These are phyloP conservation scores for Leishmania turanica DNA, from an alignment of 208 protist genomes.

Conservation along the genomic window DNA sequence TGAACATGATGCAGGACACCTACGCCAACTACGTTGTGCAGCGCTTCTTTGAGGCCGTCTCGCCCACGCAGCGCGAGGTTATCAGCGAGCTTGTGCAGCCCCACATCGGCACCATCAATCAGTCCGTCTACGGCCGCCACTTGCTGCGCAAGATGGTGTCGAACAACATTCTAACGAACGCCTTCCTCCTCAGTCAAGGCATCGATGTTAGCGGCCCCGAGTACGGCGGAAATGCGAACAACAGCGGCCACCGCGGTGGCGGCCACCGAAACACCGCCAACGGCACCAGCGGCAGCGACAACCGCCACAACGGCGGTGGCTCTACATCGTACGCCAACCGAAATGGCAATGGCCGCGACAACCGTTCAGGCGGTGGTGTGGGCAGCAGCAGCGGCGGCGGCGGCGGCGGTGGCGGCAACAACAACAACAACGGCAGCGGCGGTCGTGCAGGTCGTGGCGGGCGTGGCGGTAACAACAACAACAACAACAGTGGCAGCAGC, in stretches of 20 bases:
- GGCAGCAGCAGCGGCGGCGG: constrained; percentile 2
- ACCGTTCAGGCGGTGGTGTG: constrained; percentile 10
- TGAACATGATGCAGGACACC: constrained; percentile 96
- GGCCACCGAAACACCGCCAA: neutral
- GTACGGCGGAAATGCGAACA: constrained; percentile 35
- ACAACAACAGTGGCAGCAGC: neutral
- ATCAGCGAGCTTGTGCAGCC: constrained; percentile 61
- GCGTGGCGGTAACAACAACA: constrained; percentile 20
- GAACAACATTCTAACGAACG: constrained; percentile 49
- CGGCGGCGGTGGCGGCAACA: no score
- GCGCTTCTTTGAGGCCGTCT: constrained; percentile 91
- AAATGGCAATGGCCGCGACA: constrained; percentile 12
- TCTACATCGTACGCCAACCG: neutral
- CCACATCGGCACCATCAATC: constrained; percentile 48
- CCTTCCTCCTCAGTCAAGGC: constrained; percentile 32
- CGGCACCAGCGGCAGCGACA: constrained; percentile 10
- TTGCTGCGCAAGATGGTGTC: constrained; percentile 78
- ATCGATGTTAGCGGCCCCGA: constrained; percentile 44
- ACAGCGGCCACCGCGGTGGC: constrained; percentile 27
- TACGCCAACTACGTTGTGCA: constrained; percentile 98
- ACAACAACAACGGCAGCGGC: constrained; percentile 27
- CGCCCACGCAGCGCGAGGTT: constrained; percentile 46
- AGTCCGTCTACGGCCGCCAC: constrained; percentile 75
- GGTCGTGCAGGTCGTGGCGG: constrained; percentile 11
- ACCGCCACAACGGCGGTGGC: constrained; percentile 15